A percentile compares a stretch with the other conserved stretches of the same genome.
These are phyloP conservation scores for Lasiodiplodia gonubiensis DNA, from an alignment of 2,329 filamentous ascomycete genomes.

Conservation along the genomic window DNA sequence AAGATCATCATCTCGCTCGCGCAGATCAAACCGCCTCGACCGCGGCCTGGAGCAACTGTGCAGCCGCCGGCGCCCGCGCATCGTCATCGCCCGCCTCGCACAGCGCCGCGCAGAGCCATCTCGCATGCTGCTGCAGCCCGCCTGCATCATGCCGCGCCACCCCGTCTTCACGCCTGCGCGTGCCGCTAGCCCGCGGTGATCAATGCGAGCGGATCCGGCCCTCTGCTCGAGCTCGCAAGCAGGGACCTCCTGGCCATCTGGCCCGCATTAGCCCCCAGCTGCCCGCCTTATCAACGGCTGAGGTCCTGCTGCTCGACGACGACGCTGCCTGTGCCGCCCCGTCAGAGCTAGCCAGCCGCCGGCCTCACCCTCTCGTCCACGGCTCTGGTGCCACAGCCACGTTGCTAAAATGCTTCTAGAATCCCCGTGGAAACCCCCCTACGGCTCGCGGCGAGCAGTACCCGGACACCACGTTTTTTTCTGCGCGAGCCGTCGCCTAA, in stretches of 20 bases:
- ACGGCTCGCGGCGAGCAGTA: background rate
- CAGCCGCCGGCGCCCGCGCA: background rate
- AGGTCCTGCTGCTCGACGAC: background rate
- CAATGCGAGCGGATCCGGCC: slow-evolving; percentile 10
- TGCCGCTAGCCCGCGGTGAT: slow-evolving; percentile 9
- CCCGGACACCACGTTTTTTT: slow-evolving; percentile 16
- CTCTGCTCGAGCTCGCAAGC: background rate
- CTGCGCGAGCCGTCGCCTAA: background rate
- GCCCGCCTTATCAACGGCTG: slow-evolving; percentile 11
- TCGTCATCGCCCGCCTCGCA: background rate
- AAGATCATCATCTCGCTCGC: slow-evolving; percentile 18
- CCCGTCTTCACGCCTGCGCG: slow-evolving; percentile 12
- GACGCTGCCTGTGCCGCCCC: background rate
- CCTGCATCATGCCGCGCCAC: slow-evolving; percentile 17
- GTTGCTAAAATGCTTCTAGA: slow-evolving; percentile 17
- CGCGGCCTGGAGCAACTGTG: background rate
- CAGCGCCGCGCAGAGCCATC: slow-evolving; percentile 9
- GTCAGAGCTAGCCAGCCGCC: slow-evolving; percentile 11
- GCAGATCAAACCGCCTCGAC: slow-evolving; percentile 23
- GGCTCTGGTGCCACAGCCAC: background rate
- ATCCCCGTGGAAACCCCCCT: slow-evolving; percentile 12
- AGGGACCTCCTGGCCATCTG: background rate
- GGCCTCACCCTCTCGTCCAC: slow-evolving; percentile 3
- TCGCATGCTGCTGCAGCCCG: slow-evolving; percentile 15
- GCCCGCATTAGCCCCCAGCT: slow-evolving; percentile 1